phyloP scores from a whole-genome alignment of 2,329 filamentous ascomycete genomes.

The Botryosphaeria dothidea region DNA sequence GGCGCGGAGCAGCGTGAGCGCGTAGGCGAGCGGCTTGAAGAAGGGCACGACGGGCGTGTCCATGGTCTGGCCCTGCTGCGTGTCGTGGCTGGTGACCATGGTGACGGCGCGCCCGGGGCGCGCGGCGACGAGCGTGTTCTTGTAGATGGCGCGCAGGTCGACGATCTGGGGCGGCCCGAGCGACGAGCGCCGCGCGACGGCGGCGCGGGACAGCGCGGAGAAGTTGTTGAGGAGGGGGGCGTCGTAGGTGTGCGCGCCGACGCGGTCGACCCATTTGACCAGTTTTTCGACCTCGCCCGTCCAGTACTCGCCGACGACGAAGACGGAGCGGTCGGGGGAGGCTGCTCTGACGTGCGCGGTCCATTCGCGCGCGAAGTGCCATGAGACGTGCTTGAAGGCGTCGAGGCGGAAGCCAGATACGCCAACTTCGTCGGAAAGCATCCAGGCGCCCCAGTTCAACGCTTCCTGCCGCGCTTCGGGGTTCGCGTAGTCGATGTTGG shows the following conservation, averaged over 20 bases:
- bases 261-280: conserved; percentile 57
- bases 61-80: conserved; percentile 63
- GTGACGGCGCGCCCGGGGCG: conserved; percentile 62
- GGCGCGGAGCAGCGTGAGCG: conserved; percentile 66
- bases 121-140: conserved; percentile 57
- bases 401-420: conserved; percentile 69
- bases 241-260: conserved; percentile 66
- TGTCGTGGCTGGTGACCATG: conserved; percentile 73
- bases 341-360: conserved; percentile 53
- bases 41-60: conserved; percentile 63
- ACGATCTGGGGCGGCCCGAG: conserved; percentile 29
- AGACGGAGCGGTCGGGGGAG: conserved; percentile 59
- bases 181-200: conserved; percentile 29
- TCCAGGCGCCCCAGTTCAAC: conserved; percentile 68
- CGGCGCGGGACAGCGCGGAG: conserved; percentile 57
- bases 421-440: conserved; percentile 57
- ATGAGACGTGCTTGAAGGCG: conserved; percentile 71
- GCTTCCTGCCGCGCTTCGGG: conserved; percentile 65
- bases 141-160: conserved; percentile 65
- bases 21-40: conserved; percentile 72
- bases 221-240: conserved; percentile 69
- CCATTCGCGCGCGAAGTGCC: conserved; percentile 65
- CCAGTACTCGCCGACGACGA: conserved; percentile 73
- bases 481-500: conserved; percentile 62
- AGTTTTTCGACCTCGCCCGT: conserved; percentile 58